Evolutionary conservation across 441 rosid genomes (phyloP).

Genomic region (Hypseocharis bilobata): DNA sequence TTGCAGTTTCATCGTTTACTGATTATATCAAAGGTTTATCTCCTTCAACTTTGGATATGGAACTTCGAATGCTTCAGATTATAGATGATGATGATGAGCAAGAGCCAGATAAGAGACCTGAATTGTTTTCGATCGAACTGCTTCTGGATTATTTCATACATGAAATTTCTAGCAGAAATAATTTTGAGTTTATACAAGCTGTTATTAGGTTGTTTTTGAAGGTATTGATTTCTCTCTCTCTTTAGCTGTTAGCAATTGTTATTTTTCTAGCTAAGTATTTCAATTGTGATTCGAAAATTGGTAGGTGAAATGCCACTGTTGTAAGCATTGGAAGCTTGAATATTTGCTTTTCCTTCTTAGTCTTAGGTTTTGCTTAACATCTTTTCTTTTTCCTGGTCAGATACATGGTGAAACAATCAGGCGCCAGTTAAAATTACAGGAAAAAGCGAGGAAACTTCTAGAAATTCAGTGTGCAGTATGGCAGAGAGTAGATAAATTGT

Average conservation of each 20-base stretch:
- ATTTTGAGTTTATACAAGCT: constrained; percentile 90
- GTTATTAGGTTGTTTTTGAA: constrained; percentile 72
- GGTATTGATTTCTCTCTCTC: constrained; percentile 39
- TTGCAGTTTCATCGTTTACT: constrained; percentile 66
- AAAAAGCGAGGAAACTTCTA: constrained; percentile 59
- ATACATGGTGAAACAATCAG: constrained; percentile 83
- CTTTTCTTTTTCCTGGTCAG: constrained; percentile 31
- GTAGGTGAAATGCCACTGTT: too few relatives aligned
- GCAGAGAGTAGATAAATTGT: constrained; percentile 74
- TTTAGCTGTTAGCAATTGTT: too few relatives aligned
- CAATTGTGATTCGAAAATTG: too few relatives aligned
- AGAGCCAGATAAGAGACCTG: constrained; percentile 53
- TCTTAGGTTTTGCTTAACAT: neutral
- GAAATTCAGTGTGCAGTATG: constrained; percentile 61
- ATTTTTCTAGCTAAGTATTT: too few relatives aligned
- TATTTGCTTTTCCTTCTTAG: too few relatives aligned
- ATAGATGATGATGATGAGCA: constrained; percentile 58
- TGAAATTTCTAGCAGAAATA: constrained; percentile 55
- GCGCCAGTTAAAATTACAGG: constrained; percentile 51
- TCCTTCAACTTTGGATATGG: constrained; percentile 82
- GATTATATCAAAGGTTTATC: constrained; percentile 70
- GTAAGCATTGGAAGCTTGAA: too few relatives aligned
- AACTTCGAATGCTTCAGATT: constrained; percentile 83
- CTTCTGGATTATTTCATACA: constrained; percentile 69
- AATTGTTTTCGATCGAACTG: constrained; percentile 48